Percentiles rank a stretch among this genome's conserved stretches.
These are phyloP conservation scores for Pseudocercospora pini-densiflorae DNA, from an alignment of 2,329 filamentous ascomycete species.

Conservation along the genomic window DNA sequence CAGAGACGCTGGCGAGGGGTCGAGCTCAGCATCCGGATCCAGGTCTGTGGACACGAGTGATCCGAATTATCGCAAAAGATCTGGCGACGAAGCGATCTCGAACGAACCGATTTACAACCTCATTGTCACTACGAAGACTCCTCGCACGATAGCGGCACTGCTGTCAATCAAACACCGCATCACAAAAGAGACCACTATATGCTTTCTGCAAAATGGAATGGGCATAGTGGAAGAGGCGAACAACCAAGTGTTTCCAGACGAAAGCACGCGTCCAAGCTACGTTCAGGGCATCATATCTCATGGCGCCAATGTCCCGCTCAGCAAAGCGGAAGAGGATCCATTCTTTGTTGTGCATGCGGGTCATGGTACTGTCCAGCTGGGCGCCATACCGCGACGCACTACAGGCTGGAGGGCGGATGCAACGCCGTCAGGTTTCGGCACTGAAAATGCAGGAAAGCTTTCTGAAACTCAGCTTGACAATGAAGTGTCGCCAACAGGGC, in stretches of 20 bases:
- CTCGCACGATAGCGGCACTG: constrained; percentile 69
- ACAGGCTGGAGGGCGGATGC: constrained; percentile 9
- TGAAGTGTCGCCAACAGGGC: constrained; percentile 46
- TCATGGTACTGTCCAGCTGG: constrained; percentile 62
- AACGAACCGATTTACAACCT: constrained; percentile 66
- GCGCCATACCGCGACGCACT: constrained; percentile 51
- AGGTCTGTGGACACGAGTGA: constrained; percentile 9
- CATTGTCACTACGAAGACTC: constrained; percentile 78
- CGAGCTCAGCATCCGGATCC: constrained; percentile 1
- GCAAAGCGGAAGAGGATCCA: constrained; percentile 39
- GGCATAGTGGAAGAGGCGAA: constrained; percentile 82
- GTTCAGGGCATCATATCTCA: constrained; percentile 71
- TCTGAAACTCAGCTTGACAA: constrained; percentile 20
- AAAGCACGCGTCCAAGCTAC: constrained; percentile 70
- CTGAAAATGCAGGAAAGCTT: constrained; percentile 19
- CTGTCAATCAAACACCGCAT: constrained; percentile 69
- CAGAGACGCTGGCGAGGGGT: constrained; percentile 3
- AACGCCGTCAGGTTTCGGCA: constrained; percentile 22
- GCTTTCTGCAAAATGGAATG: constrained; percentile 80
- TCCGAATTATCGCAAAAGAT: not conserved
- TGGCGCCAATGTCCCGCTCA: constrained; percentile 52
- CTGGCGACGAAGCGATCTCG: constrained; percentile 16
- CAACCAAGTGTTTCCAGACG: constrained; percentile 69
- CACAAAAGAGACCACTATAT: constrained; percentile 70
- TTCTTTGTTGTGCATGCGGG: constrained; percentile 64